These are phyloP conservation scores for Blakeslea trispora DNA, from an alignment of 371 early-diverging fungal species.

Conservation along the genomic window DNA sequence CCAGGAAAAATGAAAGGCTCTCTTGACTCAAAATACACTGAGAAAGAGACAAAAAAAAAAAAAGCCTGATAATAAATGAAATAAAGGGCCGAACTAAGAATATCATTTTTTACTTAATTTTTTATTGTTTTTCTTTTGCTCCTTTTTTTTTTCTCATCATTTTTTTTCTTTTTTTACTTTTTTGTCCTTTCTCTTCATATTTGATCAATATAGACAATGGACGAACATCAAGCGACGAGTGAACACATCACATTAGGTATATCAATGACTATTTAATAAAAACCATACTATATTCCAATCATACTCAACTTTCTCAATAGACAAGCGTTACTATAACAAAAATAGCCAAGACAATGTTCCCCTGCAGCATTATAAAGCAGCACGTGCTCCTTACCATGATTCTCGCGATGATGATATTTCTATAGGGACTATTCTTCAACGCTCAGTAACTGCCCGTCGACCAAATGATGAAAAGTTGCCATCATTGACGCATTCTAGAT, in stretches of 20 bases:
- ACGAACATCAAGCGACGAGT: too few relatives aligned
- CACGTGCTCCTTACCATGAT: constrained; percentile 18
- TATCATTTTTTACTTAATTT: background rate
- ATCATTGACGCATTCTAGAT: constrained; percentile 18
- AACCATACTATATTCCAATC: background rate
- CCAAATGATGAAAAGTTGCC: constrained; percentile 11
- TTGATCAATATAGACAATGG: constrained; percentile 9
- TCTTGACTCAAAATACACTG: too few relatives aligned
- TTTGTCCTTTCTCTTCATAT: background rate
- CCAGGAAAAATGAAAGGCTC: too few relatives aligned
- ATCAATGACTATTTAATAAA: too few relatives aligned
- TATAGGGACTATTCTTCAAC: constrained; percentile 30
- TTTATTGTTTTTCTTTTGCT: constrained; percentile 7
- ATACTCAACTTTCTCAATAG: background rate
- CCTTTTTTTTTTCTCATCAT: constrained; percentile 3
- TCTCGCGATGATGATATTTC: constrained; percentile 36
- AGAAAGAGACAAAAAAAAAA: too few relatives aligned
- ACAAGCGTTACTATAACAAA: constrained; percentile 10
- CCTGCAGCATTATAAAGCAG: constrained; percentile 23
- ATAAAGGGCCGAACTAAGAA: too few relatives aligned
- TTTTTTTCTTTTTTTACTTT: background rate
- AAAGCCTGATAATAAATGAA: too few relatives aligned
- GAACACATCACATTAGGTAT: too few relatives aligned
- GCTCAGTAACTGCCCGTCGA: constrained; percentile 18
- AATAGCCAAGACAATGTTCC: constrained; percentile 24